Evolutionary conservation across 2,329 filamentous ascomycete genomes (phyloP), one percentile per base, ranked within the genome.

Genomic region (Grosmannia clavigera): DNA sequence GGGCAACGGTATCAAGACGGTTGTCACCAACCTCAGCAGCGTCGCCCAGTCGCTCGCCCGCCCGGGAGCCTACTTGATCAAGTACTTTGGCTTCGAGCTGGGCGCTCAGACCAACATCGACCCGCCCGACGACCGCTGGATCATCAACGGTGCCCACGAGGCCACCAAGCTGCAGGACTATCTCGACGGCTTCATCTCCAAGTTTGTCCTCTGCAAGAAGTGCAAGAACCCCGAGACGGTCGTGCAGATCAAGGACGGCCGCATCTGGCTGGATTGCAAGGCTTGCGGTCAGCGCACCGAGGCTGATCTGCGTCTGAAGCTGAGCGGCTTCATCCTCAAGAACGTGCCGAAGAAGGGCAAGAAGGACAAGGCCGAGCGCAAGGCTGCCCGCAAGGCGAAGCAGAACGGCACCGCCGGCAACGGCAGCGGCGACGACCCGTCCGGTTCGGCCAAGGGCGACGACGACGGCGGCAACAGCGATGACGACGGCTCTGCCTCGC

Each of bases 221-320:
- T 99, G 94, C 87, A 96, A 96, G 85, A 99, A 99, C 75, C 94
- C 94, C 43, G 94, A 99, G 81, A 99, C 94, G 66, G 92, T 95
- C 66, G 87, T 97, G 70, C 84, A 88, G 71, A 90, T 97, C 81
- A 96, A 96, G 77, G 92, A 96, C 69, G 90, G 88, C 60, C 85
- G 82, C 72, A 97, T 99, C 73, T 76, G 90, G 64, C 85, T 97
- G 67, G 94, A 99, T 77, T 99, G 94, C 87, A 99, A 99, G 79
- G 94, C 94, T 64, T 99, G 94, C 72, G 94, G 94, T 71, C 88
- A 95, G 76, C 91, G 90, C 70, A 88, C 88, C 66, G 87, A 94
- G 64, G 92, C 96, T 60, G 92, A 97, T 70, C 81, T 92, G 66
- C 90, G 92, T 71, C 85, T 95, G 74, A 99, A 99, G 82, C 86